Conservation (phyloP, 2,329 filamentous ascomycete genomes). For the Ilyonectria mors-panacis region DNA sequence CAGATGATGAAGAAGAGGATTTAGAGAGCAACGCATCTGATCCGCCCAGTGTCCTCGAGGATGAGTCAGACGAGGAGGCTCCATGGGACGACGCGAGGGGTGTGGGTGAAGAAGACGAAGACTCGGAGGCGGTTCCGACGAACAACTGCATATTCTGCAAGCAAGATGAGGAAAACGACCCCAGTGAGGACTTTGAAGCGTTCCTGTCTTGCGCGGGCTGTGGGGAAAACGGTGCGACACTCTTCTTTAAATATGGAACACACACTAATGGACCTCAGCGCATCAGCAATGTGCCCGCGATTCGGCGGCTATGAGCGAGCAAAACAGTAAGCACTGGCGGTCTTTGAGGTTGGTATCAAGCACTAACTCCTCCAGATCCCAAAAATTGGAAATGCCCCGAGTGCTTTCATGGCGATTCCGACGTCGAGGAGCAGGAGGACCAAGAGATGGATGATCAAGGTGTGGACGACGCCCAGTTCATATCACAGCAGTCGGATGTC, state of each 20-base stretch:
- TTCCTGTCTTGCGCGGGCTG: slow-evolving; percentile 84
- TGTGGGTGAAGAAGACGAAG: slow-evolving; percentile 72
- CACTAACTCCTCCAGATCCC: slow-evolving; percentile 52
- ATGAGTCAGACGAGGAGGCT: slow-evolving; percentile 62
- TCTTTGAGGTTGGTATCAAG: not conserved
- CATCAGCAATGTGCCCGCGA: slow-evolving; percentile 91
- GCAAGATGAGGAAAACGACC: slow-evolving; percentile 86
- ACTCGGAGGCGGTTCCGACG: slow-evolving; percentile 65
- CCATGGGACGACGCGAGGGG: slow-evolving; percentile 71
- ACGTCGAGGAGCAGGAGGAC: slow-evolving; percentile 46
- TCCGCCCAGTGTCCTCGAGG: slow-evolving; percentile 65
- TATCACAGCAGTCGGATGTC: slow-evolving; percentile 48
- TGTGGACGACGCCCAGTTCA: slow-evolving; percentile 39
- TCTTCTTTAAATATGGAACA: slow-evolving; percentile 36
- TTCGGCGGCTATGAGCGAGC: slow-evolving; percentile 60
- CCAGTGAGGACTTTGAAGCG: slow-evolving; percentile 84
- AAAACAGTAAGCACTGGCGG: slow-evolving; percentile 49
- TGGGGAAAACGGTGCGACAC: slow-evolving; percentile 82
- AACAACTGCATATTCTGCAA: slow-evolving; percentile 80
- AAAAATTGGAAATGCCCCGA: slow-evolving; percentile 68
- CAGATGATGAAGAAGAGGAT: slow-evolving; percentile 62
- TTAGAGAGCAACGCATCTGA: slow-evolving; percentile 59
- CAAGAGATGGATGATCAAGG: slow-evolving; percentile 41
- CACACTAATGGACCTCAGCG: slow-evolving; percentile 71
- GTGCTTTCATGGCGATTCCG: slow-evolving; percentile 57